Evolutionary conservation across 768 basidiomycete genomes (phyloP), one percentile per base, ranked within the genome.

Genomic region (Mycena capillaripes): DNA sequence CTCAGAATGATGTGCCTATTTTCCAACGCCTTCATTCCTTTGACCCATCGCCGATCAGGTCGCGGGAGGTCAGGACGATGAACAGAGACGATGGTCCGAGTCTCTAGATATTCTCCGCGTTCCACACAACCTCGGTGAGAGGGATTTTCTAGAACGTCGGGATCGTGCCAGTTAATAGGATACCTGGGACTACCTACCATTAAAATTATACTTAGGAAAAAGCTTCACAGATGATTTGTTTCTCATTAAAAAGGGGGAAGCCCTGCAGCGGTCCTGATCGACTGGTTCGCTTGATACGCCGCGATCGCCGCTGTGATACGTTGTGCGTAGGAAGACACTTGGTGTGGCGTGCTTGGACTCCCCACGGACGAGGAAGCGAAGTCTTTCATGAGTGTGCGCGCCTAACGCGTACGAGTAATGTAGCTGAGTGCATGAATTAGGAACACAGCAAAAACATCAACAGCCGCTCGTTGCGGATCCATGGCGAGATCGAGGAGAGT

Each of bases 71-170:
- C 23, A 29, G 72, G 73, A 14, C 48, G 23, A 52, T 65, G 72
- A 19, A 38, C 56, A 6, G 48, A 11, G 1, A 76, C 66, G 25
- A 58, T 65, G 32, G 70, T 76, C 38, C 66, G 69, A 17, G 55
- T 36, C 17, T 58, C 55, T 32, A 42, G 71, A 69, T 70, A 70
- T 23, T 61, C 57, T 44, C 59, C 67, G 57, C 67, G 50, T 69
- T 59, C 50, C 50, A 69, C 59, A 44, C 50, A 60, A 30, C 60
- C 36, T 50, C 27, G 14, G 78, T 73, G 29, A 61, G 40, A 42
- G 38, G 67, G 52, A 82, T 76, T 61, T 81, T 80, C 77, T 78
- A 84, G 69, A 84, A 85, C 9, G 61, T 66, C 4, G 83, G 83
- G 3, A 63, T 53, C 0, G 81, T 80, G n/a, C 82, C 81, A 14